Conservation (phyloP, 2,329 filamentous ascomycete genomes). For the Elsinoe batatas region DNA sequence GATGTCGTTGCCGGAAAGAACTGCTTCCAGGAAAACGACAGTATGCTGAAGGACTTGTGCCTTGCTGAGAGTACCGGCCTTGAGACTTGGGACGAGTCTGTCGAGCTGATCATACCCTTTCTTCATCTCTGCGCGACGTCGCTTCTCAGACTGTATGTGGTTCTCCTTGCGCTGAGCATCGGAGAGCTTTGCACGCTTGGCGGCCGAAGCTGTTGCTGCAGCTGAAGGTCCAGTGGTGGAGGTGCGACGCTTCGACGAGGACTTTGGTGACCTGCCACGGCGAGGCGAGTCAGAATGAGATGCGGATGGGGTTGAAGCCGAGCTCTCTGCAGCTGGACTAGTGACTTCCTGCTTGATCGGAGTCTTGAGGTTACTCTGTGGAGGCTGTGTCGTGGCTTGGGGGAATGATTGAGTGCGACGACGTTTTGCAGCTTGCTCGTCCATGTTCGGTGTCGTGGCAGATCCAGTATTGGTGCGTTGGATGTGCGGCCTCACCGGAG, state of each 20-base stretch:
- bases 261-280: neutral
- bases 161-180: constrained; percentile 78
- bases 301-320: neutral
- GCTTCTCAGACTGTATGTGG: constrained; percentile 80
- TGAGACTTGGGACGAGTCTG: constrained; percentile 63
- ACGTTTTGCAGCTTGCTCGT: constrained; percentile 6
- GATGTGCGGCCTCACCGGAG: neutral
- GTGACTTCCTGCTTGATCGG: constrained; percentile 4
- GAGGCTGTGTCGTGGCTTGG: neutral
- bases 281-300: constrained; percentile 2
- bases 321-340: neutral
- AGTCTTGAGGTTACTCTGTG: neutral
- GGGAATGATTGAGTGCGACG: constrained; percentile 7
- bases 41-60: constrained; percentile 67
- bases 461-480: neutral
- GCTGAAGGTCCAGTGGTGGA: neutral
- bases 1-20: constrained; percentile 55
- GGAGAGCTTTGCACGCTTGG: constrained; percentile 46
- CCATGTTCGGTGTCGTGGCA: neutral
- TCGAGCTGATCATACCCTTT: constrained; percentile 74
- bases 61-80: constrained; percentile 69
- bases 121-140: constrained; percentile 70
- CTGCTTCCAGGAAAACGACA: constrained; percentile 65
- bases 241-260: neutral
- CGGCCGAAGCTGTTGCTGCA: neutral